Base-by-base conservation (phyloP, 441 rosid genomes). In the Erysimum cheiri region DNA sequence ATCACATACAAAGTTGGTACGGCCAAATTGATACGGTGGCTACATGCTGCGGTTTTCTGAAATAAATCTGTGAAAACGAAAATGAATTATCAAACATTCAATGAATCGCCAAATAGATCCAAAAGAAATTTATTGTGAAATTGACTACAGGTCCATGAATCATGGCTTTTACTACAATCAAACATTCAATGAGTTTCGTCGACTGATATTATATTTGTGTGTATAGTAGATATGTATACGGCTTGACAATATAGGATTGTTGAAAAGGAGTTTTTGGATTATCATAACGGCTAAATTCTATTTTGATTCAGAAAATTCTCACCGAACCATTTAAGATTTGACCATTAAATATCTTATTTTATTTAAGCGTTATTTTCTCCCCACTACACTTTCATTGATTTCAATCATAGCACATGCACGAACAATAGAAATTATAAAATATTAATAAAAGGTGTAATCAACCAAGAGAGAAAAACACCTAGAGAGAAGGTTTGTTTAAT, bases 151-250 rank as follows among this genome's bases (percentile, higher is more conserved):
- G 54, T 69, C 78, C 78, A 69, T 75, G 60, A 69, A 55, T 75
- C 78, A 75, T 75, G 78, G 78, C 74, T 69, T 69, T 75, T 62
- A 69, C 70, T 49, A 69, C 66, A 69, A 61, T 62, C 74, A 70
- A 74, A 54, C 58, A 47, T 56, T 69, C 47, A 62, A 36, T 46
- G 69, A 11, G 33, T 74, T 53, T 67, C 69, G 33, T 61, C 43
- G 36, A 61, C 52, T 36, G 33, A 33, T 62, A 7, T 13, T 19
- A 28, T 58, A 58, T 52, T 43, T 60, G 13, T 44, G 6, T 61
- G 13, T 53, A 41, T 31, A 22, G 17, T 72, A 11, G 32, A 56
- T 72, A 63, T 56, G 15, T 60, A 46, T 22, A 11, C 19, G 36
- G 17, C 73, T 61, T 60, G 50, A 44, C 12, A 13, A 4, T 54